These are phyloP conservation scores for Lentinula edodes DNA, from an alignment of 768 basidiomycete species.

Conservation along the genomic window DNA sequence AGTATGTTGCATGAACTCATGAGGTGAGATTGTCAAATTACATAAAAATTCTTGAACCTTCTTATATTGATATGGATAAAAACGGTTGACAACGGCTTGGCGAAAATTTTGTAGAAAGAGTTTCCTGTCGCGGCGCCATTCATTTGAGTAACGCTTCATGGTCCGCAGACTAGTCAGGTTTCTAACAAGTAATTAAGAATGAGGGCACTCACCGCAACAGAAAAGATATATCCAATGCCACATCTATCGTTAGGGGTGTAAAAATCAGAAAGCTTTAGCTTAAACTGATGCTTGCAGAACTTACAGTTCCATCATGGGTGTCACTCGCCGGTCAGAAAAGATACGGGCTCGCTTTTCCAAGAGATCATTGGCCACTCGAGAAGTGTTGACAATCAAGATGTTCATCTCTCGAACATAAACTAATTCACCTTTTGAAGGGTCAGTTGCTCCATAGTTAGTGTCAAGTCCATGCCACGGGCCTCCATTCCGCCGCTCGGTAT, in stretches of 20 bases:
- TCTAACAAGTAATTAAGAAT: too few species aligned
- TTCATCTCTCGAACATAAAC: neutral
- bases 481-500: too few species aligned
- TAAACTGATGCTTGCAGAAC: neutral
- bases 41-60: neutral
- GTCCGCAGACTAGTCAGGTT: neutral
- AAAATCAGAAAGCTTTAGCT: too few species aligned
- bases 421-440: neutral
- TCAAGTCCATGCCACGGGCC: too few species aligned
- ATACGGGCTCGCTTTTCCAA: slow-evolving; percentile 30
- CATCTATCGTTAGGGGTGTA: neutral
- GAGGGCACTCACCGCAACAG: neutral
- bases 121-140: neutral
- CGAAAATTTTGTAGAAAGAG: neutral
- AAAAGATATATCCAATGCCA: neutral
- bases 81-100: neutral
- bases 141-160: neutral
- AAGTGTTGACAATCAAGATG: slow-evolving; percentile 27
- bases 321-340: slow-evolving; percentile 21
- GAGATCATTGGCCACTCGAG: slow-evolving; percentile 26
- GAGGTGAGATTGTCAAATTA: neutral
- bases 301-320: slow-evolving; percentile 3
- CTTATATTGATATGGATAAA: neutral
- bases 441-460: neutral
- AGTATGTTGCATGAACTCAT: neutral